Conservation (phyloP, 1,284 basidiomycete genomes). For the Cryptococcus depauperatus region DNA sequence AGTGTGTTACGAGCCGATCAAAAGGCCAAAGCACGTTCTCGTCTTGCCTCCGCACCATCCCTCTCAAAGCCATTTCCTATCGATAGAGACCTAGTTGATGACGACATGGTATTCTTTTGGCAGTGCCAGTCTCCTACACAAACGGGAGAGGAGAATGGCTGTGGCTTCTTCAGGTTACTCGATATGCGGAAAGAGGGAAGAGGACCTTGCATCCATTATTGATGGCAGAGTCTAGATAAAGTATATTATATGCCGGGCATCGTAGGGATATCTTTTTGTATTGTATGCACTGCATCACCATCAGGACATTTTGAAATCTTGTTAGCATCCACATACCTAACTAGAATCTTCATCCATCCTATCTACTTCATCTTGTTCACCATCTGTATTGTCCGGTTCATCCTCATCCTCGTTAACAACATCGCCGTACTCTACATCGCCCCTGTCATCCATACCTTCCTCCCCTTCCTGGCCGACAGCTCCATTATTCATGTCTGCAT, state of each 20-base stretch:
- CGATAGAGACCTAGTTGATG: constrained; percentile 14
- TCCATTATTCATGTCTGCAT: constrained; percentile 21
- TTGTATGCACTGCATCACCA: not conserved
- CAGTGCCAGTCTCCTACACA: constrained; percentile 71
- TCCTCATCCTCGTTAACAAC: constrained; percentile 27
- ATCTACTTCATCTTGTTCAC: constrained; percentile 14
- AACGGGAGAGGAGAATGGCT: constrained; percentile 70
- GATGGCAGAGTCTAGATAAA: not conserved
- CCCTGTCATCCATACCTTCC: constrained; percentile 22
- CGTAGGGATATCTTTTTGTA: not conserved
- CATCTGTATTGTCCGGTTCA: constrained; percentile 31
- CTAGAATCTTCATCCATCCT: constrained; percentile 11
- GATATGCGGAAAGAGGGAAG: constrained; percentile 67
- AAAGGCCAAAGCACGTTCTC: constrained; percentile 38
- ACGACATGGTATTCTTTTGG: constrained; percentile 68
- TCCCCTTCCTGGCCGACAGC: constrained; percentile 21
- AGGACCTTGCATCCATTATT: constrained; percentile 38
- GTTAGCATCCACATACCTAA: not conserved
- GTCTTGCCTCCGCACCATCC: constrained; percentile 5
- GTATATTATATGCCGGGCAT: constrained; percentile 11
- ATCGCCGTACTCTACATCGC: constrained; percentile 33
- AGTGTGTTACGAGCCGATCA: constrained; percentile 46
- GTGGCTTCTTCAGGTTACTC: constrained; percentile 70
- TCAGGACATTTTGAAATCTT: not conserved
- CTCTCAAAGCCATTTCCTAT: not conserved